These are phyloP conservation scores for Phytophthora quininea DNA, from an alignment of 352 stramenopile species.

Conservation along the genomic window DNA sequence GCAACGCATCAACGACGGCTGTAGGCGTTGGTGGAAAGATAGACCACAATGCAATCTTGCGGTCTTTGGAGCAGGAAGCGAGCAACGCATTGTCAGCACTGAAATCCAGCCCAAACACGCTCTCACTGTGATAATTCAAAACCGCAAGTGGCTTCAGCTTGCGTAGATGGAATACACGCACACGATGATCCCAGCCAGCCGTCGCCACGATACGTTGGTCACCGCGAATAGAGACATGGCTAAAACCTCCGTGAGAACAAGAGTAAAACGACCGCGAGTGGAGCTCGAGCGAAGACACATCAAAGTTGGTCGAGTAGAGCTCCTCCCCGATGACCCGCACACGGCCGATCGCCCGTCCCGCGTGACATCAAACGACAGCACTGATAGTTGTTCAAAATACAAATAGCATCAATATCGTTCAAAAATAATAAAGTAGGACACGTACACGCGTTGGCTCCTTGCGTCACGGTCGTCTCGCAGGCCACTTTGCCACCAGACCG, in stretches of 20 bases:
- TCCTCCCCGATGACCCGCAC: constrained; percentile 70
- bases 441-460: constrained; percentile 59
- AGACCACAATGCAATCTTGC: constrained; percentile 82
- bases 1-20: constrained; percentile 29
- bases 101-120: constrained; percentile 77
- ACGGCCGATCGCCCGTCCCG: constrained; percentile 55
- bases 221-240: constrained; percentile 60
- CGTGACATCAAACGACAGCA: constrained; percentile 77
- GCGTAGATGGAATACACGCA: constrained; percentile 76
- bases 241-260: constrained; percentile 67
- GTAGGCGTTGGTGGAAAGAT: constrained; percentile 56
- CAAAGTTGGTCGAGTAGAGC: constrained; percentile 51
- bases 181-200: constrained; percentile 77
- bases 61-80: constrained; percentile 79
- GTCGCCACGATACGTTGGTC: constrained; percentile 85
- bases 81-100: constrained; percentile 64
- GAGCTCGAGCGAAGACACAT: constrained; percentile 46
- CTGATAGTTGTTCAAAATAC: constrained; percentile 23
- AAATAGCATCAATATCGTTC: constrained; percentile 5
- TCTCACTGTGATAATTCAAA: constrained; percentile 83
- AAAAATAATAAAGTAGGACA: not conserved
- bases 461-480: constrained; percentile 54
- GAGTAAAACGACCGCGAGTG: constrained; percentile 57
- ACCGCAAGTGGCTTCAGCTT: constrained; percentile 79
- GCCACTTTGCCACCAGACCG: constrained; percentile 53